Base-by-base conservation (phyloP, 768 basidiomycete species). In the Lactifluus subvellereus region DNA sequence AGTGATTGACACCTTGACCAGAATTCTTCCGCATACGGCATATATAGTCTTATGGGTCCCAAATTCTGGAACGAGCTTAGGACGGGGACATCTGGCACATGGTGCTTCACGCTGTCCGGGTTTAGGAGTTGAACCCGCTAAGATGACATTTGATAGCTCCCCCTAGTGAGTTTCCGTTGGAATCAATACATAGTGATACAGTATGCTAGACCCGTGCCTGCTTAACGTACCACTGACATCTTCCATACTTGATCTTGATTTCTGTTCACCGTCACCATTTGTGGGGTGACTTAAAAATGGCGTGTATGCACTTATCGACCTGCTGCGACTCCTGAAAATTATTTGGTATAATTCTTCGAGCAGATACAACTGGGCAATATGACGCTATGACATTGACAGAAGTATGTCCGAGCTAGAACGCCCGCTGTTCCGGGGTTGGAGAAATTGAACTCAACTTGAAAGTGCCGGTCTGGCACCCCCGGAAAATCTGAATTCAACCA, bases 31-130 rank as follows among this genome's bases (percentile, higher is more conserved):
- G 22, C 37, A 47, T n/a, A 32, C 10, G 22, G n/a, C 9, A 9
- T 53, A 22, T 13, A 27, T 3, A 27, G 2, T 40, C 56, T 57
- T n/a, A 45, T 40, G 20, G 51, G n/a, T 10, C 32, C n/a, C 1
- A 18, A 27, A 10, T 53, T 13, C 57, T 52, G 32, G 59, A 54
- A 59, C 16, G 38, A 49, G 52, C 1, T 59, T 63, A 63, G 57
- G 52, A 32, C n/a, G 16, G 14, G 32, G n/a, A 6, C 6, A 4
- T 16, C 14, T 5, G n/a, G 33, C 10, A n/a, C 8, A 45, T 48
- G 7, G 33, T 20, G 35, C 30, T 53, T 57, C 53, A 14, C 13
- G 16, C 27, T 30, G 49, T 20, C 49, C 22, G 38, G 6, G 30
- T 30, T 13, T 10, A 48, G 18, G 16, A 37, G 35, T 22, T 18